Evolutionary conservation across 257 asterid species (phyloP).

Genomic region (Voacanga thouarsii): DNA sequence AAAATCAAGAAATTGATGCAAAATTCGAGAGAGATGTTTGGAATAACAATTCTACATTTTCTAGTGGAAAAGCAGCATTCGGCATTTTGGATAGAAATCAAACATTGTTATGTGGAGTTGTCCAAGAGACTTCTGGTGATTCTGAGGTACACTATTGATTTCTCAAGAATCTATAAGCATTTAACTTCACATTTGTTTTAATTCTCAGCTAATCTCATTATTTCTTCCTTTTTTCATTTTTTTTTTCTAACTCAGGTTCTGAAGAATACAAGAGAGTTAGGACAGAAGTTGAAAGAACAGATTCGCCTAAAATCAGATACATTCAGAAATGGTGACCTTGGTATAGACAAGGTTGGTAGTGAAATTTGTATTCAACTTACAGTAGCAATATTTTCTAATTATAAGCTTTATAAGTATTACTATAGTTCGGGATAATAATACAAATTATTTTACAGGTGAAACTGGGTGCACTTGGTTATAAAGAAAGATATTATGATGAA

Average conservation of each 20-base stretch:
- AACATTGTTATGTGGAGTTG: neutral
- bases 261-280: conserved; percentile 37
- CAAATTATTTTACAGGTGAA: conserved; percentile 37
- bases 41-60: neutral
- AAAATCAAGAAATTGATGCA: neutral
- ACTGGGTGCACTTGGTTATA: conserved; percentile 44
- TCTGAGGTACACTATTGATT: too few species aligned
- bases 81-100: neutral
- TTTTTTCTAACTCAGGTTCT: conserved; percentile 26
- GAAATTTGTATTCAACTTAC: neutral
- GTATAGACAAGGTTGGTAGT: conserved; percentile 36
- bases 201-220: too few species aligned
- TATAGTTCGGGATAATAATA: neutral
- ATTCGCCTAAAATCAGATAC: conserved; percentile 25
- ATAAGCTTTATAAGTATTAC: neutral
- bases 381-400: neutral
- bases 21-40: neutral
- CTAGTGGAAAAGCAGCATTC: neutral
- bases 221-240: too few species aligned
- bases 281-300: conserved; percentile 31
- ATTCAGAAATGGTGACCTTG: conserved; percentile 33
- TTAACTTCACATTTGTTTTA: neutral
- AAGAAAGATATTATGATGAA: conserved; percentile 43
- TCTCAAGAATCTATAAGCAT: too few species aligned
- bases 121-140: neutral